These are phyloP conservation scores for Cladosporium sp. DNA, from an alignment of 2,329 filamentous ascomycete genomes.

Conservation along the genomic window DNA sequence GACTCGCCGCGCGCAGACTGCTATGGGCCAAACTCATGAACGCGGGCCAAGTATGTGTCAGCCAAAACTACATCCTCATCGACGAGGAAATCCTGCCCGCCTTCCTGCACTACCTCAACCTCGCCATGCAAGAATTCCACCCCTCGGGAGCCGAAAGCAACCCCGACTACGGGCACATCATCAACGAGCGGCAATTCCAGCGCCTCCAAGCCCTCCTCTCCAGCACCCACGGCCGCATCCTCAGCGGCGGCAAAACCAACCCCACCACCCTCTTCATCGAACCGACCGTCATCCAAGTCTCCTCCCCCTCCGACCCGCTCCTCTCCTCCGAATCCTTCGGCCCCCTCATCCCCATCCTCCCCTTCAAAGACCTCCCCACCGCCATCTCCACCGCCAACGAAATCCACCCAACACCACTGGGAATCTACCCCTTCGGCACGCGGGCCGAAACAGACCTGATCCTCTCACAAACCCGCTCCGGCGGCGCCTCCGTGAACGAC, in stretches of 20 bases:
- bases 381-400: slow-evolving; percentile 78
- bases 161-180: slow-evolving; percentile 72
- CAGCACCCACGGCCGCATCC: slow-evolving; percentile 72
- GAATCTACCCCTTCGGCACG: slow-evolving; percentile 79
- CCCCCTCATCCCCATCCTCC: slow-evolving; percentile 80
- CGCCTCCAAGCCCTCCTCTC: slow-evolving; percentile 92
- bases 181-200: slow-evolving; percentile 74
- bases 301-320: slow-evolving; percentile 70
- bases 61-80: slow-evolving; percentile 86
- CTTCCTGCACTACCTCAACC: slow-evolving; percentile 72
- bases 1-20: slow-evolving; percentile 75
- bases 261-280: slow-evolving; percentile 79
- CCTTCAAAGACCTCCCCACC: slow-evolving; percentile 76
- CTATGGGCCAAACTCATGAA: slow-evolving; percentile 87
- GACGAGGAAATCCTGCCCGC: slow-evolving; percentile 67
- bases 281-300: slow-evolving; percentile 84
- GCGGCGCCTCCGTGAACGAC: slow-evolving; percentile 50
- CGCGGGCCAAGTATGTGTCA: slow-evolving; percentile 87
- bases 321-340: slow-evolving; percentile 86
- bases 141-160: slow-evolving; percentile 76
- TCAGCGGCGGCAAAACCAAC: slow-evolving; percentile 82
- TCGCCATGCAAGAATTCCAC: slow-evolving; percentile 71
- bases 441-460: slow-evolving; percentile 70
- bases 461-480: slow-evolving; percentile 46
- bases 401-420: slow-evolving; percentile 78